These are phyloP conservation scores for Alternaria sp. DNA, from an alignment of 2,329 filamentous ascomycete species.

Conservation along the genomic window DNA sequence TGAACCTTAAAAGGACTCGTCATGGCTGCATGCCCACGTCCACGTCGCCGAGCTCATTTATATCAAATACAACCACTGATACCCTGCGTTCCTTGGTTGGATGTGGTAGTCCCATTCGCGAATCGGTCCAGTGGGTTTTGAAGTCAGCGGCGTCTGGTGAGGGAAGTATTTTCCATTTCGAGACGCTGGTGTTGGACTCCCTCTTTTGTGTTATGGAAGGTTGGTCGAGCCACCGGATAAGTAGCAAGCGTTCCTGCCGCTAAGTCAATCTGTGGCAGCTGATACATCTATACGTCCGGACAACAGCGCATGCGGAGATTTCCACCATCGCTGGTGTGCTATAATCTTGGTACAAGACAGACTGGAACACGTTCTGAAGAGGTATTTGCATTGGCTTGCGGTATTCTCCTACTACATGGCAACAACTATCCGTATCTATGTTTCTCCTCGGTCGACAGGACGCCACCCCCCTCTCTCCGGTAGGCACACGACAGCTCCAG, in stretches of 20 bases:
- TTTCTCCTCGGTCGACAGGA: constrained; percentile 4
- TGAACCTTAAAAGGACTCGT: neutral
- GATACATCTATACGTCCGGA: neutral
- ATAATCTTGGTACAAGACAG: constrained; percentile 1
- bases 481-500: neutral
- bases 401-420: neutral
- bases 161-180: neutral
- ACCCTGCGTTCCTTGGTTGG: neutral
- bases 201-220: neutral
- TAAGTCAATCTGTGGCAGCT: constrained; percentile 1
- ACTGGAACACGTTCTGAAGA: neutral
- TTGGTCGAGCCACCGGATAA: neutral
- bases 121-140: neutral
- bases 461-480: neutral
- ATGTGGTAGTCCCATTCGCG: neutral
- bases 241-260: neutral
- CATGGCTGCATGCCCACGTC: neutral
- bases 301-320: constrained; percentile 6
- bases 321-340: neutral
- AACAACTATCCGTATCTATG: neutral
- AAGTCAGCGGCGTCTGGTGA: neutral
- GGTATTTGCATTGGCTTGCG: neutral
- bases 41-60: neutral
- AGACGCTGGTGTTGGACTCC: neutral
- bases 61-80: neutral